Base-by-base conservation (phyloP, 306 rosid species). In the Amphicarpaea edgeworthii region DNA sequence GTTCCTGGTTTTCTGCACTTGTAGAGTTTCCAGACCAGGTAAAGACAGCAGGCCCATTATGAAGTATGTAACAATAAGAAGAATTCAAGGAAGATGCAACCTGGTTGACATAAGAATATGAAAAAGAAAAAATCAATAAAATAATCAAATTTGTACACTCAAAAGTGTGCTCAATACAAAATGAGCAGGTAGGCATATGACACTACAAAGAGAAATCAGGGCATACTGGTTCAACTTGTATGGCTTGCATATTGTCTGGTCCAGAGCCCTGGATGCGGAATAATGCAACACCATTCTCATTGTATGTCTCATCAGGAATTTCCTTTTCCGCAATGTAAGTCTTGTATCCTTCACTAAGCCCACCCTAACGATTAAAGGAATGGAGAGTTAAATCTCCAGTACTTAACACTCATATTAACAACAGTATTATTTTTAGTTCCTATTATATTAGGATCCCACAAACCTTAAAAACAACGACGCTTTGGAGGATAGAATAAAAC, bases 211-310 rank as follows among this genome's bases (percentile, higher is more conserved):
- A 70, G 42, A 32, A 67, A 70, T 38, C 50, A 55, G 53, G 19
- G 77, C 90, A 47, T 72, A 93, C 98, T 17, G 94, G 65, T 53
- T 90, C 98, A 71, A 93, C 94, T 93, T 93, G 98, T 76, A 93
- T 89, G 19, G 98, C 96, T 86, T 93, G 98, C 98, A 93, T 93
- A 81, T 90, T 93, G 50, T 93, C 98, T 10, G 98, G 93, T 53
- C 98, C 98, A 46, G 98, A 84, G 74, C 98, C 98, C 80, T 93
- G 98, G 70, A 93, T 88, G 77, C 98, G 91, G 72, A 93, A 93
- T 72, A 90, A 77, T 63, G 98, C 96, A 79, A 90, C 77, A 63
- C 90, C 94, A 46, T 89, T 93, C 71, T 90, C 96, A 37, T 79
- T 81, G 77, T 90, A 93, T 63, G 98, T 93, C 75, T 84, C 91